Conservation (phyloP, 768 basidiomycete genomes). For the Tylopilus intermedius region DNA sequence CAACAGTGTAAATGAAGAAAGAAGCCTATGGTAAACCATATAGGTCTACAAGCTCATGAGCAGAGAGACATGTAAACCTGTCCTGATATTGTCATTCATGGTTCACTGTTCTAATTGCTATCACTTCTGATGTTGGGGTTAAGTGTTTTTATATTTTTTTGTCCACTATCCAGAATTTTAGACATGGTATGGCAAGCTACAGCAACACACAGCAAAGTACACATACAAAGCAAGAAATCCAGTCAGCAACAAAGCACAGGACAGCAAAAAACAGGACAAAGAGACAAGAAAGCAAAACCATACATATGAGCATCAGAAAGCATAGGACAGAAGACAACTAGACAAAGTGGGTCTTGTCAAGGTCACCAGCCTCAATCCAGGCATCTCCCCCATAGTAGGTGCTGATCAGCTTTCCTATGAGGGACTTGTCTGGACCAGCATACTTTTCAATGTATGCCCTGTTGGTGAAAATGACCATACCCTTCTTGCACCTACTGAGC, state of each 20-base stretch:
- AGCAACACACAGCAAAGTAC: background rate
- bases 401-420: slow-evolving; percentile 38
- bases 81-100: background rate
- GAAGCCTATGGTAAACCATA: background rate
- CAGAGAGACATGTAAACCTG: background rate
- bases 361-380: slow-evolving; percentile 34
- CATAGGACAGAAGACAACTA: slow-evolving; percentile 6
- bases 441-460: slow-evolving; percentile 52
- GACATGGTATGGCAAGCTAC: slow-evolving; percentile 10
- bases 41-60: background rate
- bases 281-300: background rate
- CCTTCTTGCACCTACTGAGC: slow-evolving; percentile 73
- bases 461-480: slow-evolving; percentile 72
- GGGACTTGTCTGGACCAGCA: slow-evolving; percentile 44
- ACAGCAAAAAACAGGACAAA: background rate
- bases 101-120: background rate
- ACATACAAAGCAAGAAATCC: slow-evolving; percentile 17
- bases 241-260: slow-evolving; percentile 12
- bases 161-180: background rate
- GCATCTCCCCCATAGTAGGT: slow-evolving; percentile 28
- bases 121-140: slow-evolving; percentile 1
- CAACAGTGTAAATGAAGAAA: slow-evolving; percentile 21
- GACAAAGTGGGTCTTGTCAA: slow-evolving; percentile 21
- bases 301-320: background rate
- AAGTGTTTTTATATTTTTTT: slow-evolving; percentile 1